Evolutionary conservation across 2,329 filamentous ascomycete species (phyloP).

Genomic region (Cladosporium sp.): DNA sequence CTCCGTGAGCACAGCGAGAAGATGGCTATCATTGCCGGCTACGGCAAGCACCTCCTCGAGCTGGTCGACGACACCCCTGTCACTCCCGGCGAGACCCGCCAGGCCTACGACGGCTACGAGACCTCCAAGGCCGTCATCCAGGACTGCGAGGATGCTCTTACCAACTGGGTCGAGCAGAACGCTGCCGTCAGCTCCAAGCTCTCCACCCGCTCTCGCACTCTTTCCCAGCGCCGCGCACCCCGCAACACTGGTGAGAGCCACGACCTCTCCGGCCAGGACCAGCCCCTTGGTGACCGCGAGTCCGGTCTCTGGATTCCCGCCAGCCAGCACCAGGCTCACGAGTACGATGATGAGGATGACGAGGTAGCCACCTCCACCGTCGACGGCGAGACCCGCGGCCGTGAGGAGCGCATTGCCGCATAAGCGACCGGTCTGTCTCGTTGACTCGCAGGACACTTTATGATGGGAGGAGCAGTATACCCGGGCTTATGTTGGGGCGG

Average conservation of each 20-base stretch:
- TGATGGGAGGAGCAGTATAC: conserved; percentile 15
- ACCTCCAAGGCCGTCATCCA: conserved; percentile 98
- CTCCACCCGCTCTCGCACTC: conserved; percentile 80
- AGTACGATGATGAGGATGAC: conserved; percentile 66
- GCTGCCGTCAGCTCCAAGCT: conserved; percentile 85
- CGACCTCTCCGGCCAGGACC: conserved; percentile 81
- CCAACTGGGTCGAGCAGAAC: conserved; percentile 93
- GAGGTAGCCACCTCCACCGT: conserved; percentile 56
- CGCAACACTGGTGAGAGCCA: conserved; percentile 68
- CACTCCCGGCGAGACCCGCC: conserved; percentile 92
- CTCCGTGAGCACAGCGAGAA: conserved; percentile 98
- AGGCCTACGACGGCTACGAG: conserved; percentile 96
- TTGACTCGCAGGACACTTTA: conserved; percentile 6
- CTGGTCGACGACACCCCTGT: conserved; percentile 95
- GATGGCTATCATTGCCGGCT: conserved; percentile 94
- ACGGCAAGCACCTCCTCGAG: conserved; percentile 96
- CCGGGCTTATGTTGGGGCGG: conserved; percentile 1
- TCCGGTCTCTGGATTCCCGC: conserved; percentile 80
- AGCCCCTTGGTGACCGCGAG: conserved; percentile 70
- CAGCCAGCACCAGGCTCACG: conserved; percentile 61
- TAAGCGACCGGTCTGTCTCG: not conserved
- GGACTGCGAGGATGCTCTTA: conserved; percentile 95
- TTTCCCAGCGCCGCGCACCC: conserved; percentile 79
- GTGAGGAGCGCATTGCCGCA: conserved; percentile 44
- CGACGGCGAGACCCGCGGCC: conserved; percentile 45